Evolutionary conservation across 257 asterid genomes (phyloP).

Genomic region (Linaria vulgaris): DNA sequence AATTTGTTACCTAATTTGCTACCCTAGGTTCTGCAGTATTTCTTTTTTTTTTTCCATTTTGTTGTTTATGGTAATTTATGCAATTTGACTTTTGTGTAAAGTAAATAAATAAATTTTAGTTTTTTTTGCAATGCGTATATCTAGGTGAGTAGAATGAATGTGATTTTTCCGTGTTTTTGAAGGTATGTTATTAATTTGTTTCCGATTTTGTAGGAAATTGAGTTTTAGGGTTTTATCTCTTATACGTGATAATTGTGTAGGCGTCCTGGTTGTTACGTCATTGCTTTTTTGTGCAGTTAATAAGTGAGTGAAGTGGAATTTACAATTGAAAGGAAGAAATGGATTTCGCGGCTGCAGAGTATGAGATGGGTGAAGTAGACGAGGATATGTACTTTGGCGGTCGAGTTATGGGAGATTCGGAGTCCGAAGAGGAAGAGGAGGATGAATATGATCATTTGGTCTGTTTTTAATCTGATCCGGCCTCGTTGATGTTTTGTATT

Average conservation of each 20-base stretch:
- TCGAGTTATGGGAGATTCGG: slow-evolving; percentile 51
- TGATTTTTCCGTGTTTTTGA: not conserved
- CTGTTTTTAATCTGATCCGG: slow-evolving; percentile 25
- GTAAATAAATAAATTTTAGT: not conserved
- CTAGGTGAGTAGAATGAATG: not conserved
- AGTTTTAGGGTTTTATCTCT: slow-evolving; percentile 17
- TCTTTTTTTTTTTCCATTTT: not conserved
- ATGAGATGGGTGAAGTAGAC: slow-evolving; percentile 51
- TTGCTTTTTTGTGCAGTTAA: slow-evolving; percentile 25
- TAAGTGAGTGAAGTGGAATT: slow-evolving; percentile 26
- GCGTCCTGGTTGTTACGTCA: slow-evolving; percentile 5
- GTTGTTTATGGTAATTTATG: not conserved
- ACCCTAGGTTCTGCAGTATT: too few species aligned
- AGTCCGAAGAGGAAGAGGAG: slow-evolving; percentile 51
- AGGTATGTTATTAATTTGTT: not conserved
- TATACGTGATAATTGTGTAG: not conserved
- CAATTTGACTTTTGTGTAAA: slow-evolving; percentile 13
- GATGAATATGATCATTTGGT: slow-evolving; percentile 56
- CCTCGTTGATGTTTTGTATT: slow-evolving; percentile 1
- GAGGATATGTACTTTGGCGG: slow-evolving; percentile 52
- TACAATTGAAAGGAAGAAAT: slow-evolving; percentile 44
- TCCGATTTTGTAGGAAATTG: slow-evolving; percentile 10
- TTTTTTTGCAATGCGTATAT: slow-evolving; percentile 3
- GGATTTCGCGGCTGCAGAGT: slow-evolving; percentile 48
- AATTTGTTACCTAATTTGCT: too few species aligned